Evolutionary conservation across 768 basidiomycete species (phyloP), one percentile per base, ranked within the genome.

Genomic region (Rhodotorula taiwanensis): DNA sequence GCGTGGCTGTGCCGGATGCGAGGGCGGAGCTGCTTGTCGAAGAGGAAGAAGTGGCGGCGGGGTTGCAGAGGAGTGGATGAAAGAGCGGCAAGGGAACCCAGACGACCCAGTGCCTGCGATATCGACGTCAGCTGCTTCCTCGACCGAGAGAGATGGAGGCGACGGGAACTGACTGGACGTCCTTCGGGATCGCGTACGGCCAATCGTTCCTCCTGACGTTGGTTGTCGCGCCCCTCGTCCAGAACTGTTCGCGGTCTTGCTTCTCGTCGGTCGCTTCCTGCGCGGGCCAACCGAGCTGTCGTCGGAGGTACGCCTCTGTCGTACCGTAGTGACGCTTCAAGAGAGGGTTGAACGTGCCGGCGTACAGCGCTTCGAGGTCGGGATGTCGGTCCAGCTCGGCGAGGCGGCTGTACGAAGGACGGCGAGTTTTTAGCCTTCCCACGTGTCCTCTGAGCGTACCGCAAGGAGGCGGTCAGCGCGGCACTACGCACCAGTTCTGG

Each of bases 21-120:
- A 41, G 15, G 3, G 39, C 16, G 11, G 57, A 41, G 1, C 34
- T 25, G 23, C n/a, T 8, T 16, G 10, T 5, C 25, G 47, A 48
- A 7, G 27, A 16, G 18, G 30, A 28, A 21, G 30, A 25, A 21
- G 9, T 27, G 31, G 18, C 13, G 31, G 8, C 16, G n/a, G 48
- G n/a, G 39, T 34, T 41, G 41, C 65, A 67, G 11, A 67, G 51
- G 7, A 31, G 23, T 4, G 52, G 57, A 43, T 62, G 57, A 44
- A 67, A 67, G 42, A 67, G 53, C 21, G 66, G 66, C 27, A 45
- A 33, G 23, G 53, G 54, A 16, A 59, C 56, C 67, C 67, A 69
- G 48, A 64, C 56, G 39, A 69, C 67, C 33, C 28, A 69, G 55
- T 69, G 67, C 4, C 67, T 69, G 48, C 14, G 15, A 16, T 21